Base-by-base conservation (phyloP, 768 basidiomycete species). In the Tubosaeta sp. region DNA sequence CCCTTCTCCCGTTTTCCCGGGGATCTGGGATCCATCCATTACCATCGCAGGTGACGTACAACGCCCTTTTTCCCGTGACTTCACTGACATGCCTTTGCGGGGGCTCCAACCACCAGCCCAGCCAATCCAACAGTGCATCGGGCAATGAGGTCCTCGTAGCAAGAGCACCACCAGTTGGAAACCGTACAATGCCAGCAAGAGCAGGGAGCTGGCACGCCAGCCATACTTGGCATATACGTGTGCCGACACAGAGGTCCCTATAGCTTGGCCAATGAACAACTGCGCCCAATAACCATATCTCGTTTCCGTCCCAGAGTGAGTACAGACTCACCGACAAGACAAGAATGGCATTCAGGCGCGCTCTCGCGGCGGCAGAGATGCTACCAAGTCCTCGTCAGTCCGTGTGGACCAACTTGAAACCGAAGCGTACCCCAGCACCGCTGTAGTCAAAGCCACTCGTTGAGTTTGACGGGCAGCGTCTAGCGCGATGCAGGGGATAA, bases 181-280 rank as follows among this genome's bases (percentile, higher is more conserved):
- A 0, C 68, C 81, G 34, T 78, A 75, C 64, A 80, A 78, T 0
- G 75, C 87, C 48, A 90, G 62, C 38, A 78, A 78, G 10, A 89
- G 70, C 25, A 73, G 74, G 0, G 87, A 82, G 2, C 77, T 79
- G 0, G 86, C 75, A 31, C 81, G 74, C 87, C 87, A 91, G 14
- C 90, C 90, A 56, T 79, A 70, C 13, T 71, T 57, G 25, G 84
- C 75, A 68, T 88, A 93, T 2, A 92, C 77, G 30, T 78, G 65
- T 0, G 87, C 86, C 27, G 87, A 84, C 0, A 84, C 83, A 0
- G 86, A 76, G 0, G 89, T 90, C 16, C 90, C 90, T 68, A 87
- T 83, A 10, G 90, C 86, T 71, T 92, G 89, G 0, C 90, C 90
- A 19, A 87, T 75, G 66, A 90, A 89, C 27, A 86, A 55, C 70